These are phyloP conservation scores for Hyphodiscus hymeniophilus DNA, from an alignment of 495 filamentous ascomycete genomes.

Conservation along the genomic window DNA sequence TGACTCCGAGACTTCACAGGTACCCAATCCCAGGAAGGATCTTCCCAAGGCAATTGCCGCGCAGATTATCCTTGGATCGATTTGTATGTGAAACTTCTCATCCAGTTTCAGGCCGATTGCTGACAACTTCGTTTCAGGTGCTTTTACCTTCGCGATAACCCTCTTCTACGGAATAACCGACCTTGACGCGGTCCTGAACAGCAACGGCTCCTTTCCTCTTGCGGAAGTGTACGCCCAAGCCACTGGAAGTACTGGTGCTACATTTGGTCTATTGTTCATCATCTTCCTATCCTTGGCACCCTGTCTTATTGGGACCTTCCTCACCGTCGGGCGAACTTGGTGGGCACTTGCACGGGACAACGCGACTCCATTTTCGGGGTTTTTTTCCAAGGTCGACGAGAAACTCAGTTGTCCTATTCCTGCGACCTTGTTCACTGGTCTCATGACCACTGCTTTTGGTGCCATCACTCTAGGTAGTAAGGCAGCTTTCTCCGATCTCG, in stretches of 20 bases:
- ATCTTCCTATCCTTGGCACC: constrained; percentile 56
- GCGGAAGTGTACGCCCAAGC: constrained; percentile 73
- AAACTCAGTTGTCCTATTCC: constrained; percentile 56
- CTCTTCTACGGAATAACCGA: constrained; percentile 65
- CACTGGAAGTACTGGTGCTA: constrained; percentile 49
- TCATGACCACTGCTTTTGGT: constrained; percentile 57
- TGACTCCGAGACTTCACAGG: too few species aligned
- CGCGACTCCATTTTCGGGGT: constrained; percentile 5
- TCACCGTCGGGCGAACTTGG: constrained; percentile 63
- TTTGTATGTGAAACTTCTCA: constrained; percentile 28
- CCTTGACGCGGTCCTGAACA: constrained; percentile 47
- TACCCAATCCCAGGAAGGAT: constrained; percentile 55
- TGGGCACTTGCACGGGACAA: constrained; percentile 14
- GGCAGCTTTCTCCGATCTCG: constrained; percentile 70
- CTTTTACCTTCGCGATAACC: constrained; percentile 65
- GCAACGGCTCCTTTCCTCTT: constrained; percentile 58
- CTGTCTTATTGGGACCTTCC: constrained; percentile 58
- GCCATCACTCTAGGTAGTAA: constrained; percentile 65
- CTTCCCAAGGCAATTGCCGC: constrained; percentile 54
- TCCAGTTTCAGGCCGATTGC: not conserved
- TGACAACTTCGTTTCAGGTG: constrained; percentile 24
- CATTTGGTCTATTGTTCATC: constrained; percentile 61
- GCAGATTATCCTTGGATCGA: constrained; percentile 49
- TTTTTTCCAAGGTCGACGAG: constrained; percentile 31
- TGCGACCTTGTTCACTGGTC: constrained; percentile 54